Evolutionary conservation across 2,329 filamentous ascomycete species (phyloP).

Genomic region (Fusarium illudens): DNA sequence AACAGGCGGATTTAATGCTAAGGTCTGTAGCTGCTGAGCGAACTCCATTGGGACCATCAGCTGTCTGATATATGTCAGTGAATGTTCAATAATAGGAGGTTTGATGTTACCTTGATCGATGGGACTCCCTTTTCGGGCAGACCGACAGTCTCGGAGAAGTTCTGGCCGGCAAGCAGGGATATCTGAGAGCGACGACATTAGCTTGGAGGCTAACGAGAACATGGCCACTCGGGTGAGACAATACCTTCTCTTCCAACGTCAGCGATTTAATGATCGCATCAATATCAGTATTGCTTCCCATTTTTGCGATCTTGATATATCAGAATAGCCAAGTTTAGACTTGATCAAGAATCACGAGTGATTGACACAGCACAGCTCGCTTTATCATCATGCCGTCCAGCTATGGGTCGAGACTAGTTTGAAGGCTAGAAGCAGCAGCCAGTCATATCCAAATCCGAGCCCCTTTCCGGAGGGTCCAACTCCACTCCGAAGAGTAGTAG

Average conservation of each 20-base stretch:
- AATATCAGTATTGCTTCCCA: slow-evolving; percentile 10
- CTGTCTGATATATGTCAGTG: slow-evolving; percentile 18
- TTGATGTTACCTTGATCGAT: slow-evolving; percentile 24
- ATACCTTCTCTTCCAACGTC: slow-evolving; percentile 35
- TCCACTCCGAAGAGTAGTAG: not conserved
- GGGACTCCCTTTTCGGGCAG: slow-evolving; percentile 32
- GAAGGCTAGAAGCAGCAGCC: not conserved
- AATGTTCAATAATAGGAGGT: accelerated
- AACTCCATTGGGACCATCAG: slow-evolving; percentile 49
- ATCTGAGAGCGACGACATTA: slow-evolving; percentile 14
- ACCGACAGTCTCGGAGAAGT: slow-evolving; percentile 36
- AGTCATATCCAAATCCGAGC: not conserved
- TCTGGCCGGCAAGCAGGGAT: slow-evolving; percentile 33
- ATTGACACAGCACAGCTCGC: not conserved
- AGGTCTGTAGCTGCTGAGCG: slow-evolving; percentile 44
- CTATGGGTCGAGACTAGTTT: not conserved
- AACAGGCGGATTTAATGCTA: slow-evolving; percentile 45
- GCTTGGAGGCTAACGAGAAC: too few relatives aligned
- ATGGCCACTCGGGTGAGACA: too few relatives aligned
- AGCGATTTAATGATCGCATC: slow-evolving; percentile 20
- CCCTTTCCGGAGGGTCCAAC: not conserved
- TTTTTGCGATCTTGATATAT: not conserved
- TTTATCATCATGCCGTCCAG: not conserved
- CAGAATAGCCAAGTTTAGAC: not conserved
- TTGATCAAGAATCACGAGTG: not conserved